Evolutionary conservation across 441 rosid species (phyloP).

Genomic region (Croton setiger): DNA sequence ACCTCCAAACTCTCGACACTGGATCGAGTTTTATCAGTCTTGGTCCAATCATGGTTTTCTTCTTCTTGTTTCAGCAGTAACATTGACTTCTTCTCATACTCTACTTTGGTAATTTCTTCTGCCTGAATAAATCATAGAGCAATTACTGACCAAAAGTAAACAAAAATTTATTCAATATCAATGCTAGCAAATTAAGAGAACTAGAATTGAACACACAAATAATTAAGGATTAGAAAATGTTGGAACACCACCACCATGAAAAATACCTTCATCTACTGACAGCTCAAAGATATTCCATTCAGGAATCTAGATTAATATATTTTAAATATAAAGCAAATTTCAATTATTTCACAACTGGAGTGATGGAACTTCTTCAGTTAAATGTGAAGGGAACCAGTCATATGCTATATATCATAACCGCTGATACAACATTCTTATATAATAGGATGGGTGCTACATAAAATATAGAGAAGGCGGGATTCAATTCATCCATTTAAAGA

Average conservation of each 20-base stretch:
- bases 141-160: constrained; percentile 6
- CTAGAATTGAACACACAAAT: background rate
- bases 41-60: constrained; percentile 52
- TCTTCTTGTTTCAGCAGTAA: constrained; percentile 70
- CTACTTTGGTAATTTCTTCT: constrained; percentile 69
- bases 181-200: constrained; percentile 3
- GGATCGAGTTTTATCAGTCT: constrained; percentile 58
- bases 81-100: constrained; percentile 59
- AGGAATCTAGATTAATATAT: too few species aligned
- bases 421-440: too few species aligned
- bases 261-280: background rate
- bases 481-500: background rate
- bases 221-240: background rate
- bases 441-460: too few species aligned
- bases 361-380: too few species aligned
- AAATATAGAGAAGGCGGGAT: background rate
- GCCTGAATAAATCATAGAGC: constrained; percentile 43
- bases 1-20: constrained; percentile 59
- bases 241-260: background rate
- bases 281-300: background rate
- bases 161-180: background rate
- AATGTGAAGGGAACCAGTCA: too few species aligned
- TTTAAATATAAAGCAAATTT: too few species aligned
- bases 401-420: too few species aligned
- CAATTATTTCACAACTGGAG: background rate